A percentile compares a stretch with the other conserved stretches of the same genome.
Conservation (phyloP, 129 eudicot species). For the Centaurea solstitialis region DNA sequence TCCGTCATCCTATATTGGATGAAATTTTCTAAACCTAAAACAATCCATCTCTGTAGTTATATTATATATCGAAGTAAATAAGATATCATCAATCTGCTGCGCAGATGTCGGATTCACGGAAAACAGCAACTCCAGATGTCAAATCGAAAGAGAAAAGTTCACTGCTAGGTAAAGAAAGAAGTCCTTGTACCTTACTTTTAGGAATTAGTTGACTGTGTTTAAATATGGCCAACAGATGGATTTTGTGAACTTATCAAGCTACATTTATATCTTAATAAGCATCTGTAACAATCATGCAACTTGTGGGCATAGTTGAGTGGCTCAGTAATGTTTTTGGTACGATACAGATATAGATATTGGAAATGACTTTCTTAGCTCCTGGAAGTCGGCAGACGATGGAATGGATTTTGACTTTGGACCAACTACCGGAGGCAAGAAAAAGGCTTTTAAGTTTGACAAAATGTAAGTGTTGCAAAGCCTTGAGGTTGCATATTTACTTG, state of each 20-base stretch:
- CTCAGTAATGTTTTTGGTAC: slow-evolving; percentile 20
- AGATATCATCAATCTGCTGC: slow-evolving; percentile 10
- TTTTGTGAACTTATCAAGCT: not conserved
- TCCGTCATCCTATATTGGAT: slow-evolving; percentile 10
- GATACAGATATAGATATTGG: slow-evolving; percentile 80
- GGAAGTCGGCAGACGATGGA: slow-evolving; percentile 75
- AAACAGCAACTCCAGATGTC: slow-evolving; percentile 41
- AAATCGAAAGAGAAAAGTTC: slow-evolving; percentile 50
- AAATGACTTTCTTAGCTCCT: slow-evolving; percentile 71
- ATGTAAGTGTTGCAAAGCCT: slow-evolving; percentile 47
- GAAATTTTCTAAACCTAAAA: slow-evolving; percentile 9
- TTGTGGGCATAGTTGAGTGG: slow-evolving; percentile 6
- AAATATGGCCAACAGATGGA: not conserved
- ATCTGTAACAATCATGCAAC: slow-evolving; percentile 7
- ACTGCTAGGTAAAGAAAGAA: slow-evolving; percentile 50
- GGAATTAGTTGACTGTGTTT: not conserved
- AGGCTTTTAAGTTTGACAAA: slow-evolving; percentile 69
- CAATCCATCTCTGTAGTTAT: not conserved
- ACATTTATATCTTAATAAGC: slow-evolving; percentile 21
- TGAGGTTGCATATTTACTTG: slow-evolving; percentile 10
- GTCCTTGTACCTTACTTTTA: slow-evolving; percentile 3
- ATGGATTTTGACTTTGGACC: slow-evolving; percentile 85
- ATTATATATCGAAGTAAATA: not conserved
- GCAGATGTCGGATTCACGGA: slow-evolving; percentile 72
- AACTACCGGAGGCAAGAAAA: slow-evolving; percentile 60